phyloP scores from a whole-genome alignment of 768 basidiomycete genomes.

The Suillus americanus region DNA sequence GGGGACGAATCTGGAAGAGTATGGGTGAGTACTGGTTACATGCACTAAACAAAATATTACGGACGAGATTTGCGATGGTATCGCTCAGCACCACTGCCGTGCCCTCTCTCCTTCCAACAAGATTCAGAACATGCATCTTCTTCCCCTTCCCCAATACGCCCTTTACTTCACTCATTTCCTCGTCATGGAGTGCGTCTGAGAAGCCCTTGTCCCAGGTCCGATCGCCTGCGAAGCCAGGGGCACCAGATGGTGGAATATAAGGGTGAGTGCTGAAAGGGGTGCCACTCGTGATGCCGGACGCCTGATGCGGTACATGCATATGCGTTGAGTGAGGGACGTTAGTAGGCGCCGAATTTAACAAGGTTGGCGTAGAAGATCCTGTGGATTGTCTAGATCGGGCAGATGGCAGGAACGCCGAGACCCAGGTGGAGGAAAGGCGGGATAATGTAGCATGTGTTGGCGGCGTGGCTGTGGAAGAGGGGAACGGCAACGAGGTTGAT shows the following conservation, averaged over 20 bases:
- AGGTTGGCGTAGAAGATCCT: slow-evolving; percentile 13
- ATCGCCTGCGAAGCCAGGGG: slow-evolving; percentile 76
- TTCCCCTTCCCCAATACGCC: slow-evolving; percentile 41
- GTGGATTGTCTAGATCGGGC: slow-evolving; percentile 13
- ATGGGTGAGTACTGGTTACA: background rate
- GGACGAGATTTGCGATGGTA: slow-evolving; percentile 60
- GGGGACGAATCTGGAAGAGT: slow-evolving; percentile 58
- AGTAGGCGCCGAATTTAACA: slow-evolving; percentile 10
- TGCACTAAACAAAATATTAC: slow-evolving; percentile 14
- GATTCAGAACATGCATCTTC: slow-evolving; percentile 39
- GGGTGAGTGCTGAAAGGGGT: slow-evolving; percentile 51
- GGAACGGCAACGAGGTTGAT: slow-evolving; percentile 18
- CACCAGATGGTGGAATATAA: slow-evolving; percentile 57
- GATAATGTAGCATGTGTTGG: slow-evolving; percentile 41
- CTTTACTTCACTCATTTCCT: slow-evolving; percentile 40
- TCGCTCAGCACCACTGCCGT: slow-evolving; percentile 54
- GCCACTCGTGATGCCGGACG: slow-evolving; percentile 36
- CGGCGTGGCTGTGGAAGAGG: slow-evolving; percentile 4
- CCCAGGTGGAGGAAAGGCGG: slow-evolving; percentile 48
- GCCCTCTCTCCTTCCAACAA: slow-evolving; percentile 54
- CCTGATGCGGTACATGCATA: background rate
- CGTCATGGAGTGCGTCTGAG: slow-evolving; percentile 46
- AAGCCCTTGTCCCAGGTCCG: slow-evolving; percentile 67
- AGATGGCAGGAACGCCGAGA: slow-evolving; percentile 45
- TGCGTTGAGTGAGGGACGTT: slow-evolving; percentile 15